Conservation (phyloP, 176 grass and related monocot genomes). For the Musa itinerans region DNA sequence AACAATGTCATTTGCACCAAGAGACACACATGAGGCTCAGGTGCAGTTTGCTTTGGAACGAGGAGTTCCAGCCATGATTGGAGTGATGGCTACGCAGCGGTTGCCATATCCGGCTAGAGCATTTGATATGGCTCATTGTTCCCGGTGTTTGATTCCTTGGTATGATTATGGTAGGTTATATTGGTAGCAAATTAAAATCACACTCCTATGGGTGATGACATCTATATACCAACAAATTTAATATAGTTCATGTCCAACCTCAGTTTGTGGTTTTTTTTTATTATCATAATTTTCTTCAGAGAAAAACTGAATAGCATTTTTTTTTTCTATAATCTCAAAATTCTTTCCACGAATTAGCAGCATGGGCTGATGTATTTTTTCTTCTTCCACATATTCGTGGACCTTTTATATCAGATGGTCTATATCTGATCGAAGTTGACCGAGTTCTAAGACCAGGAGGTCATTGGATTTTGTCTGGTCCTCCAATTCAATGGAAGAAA, state of each 20-base stretch:
- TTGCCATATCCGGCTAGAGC: conserved; percentile 11
- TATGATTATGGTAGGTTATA: background rate
- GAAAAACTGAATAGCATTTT: too few species aligned
- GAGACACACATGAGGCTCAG: conserved; percentile 5
- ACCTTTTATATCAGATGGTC: background rate
- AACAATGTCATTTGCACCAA: conserved; percentile 9
- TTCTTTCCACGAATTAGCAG: too few species aligned
- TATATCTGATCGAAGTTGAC: background rate
- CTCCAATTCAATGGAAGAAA: conserved; percentile 14
- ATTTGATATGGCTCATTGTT: conserved; percentile 8
- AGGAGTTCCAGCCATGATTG: conserved; percentile 12
- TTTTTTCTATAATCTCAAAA: too few species aligned
- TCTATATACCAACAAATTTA: too few species aligned
- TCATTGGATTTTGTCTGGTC: conserved; percentile 4
- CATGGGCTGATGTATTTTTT: too few species aligned
- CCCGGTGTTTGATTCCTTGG: conserved; percentile 2
- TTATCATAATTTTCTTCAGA: background rate
- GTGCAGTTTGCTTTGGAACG: conserved; percentile 8
- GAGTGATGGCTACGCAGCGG: conserved; percentile 3
- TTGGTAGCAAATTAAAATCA: background rate
- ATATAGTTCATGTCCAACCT: too few species aligned
- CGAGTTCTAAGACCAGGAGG: conserved; percentile 2
- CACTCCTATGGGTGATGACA: too few species aligned
- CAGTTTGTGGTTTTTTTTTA: background rate
- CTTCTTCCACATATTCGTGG: background rate